Evolutionary conservation across 305 asterid species (phyloP), one percentile per base, ranked within the genome.

Genomic region (Rubia peregrina): DNA sequence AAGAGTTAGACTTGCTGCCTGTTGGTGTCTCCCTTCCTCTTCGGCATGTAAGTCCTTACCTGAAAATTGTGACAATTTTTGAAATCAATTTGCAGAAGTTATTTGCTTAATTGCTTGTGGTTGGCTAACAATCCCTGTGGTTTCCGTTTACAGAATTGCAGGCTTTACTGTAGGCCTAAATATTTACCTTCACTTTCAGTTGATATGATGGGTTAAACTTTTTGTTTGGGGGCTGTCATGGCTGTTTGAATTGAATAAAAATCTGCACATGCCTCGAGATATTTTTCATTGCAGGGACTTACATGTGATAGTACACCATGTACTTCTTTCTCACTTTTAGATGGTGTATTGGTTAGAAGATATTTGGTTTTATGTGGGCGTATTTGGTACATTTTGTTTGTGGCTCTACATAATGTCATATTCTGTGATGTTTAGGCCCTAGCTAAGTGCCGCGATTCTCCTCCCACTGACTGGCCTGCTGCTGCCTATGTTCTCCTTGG

Each of bases 401-500:
- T 61, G 66, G 61, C 61, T 49, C 56, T 44, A 71, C 71, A 7
- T 72, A 69, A 61, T 49, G 44, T 44, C 44, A 41, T 19, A 61
- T 76, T 63, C 43, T 69, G 67, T 77, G 70, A 42, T 74, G 59
- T 78, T 61, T 79, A 94, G 99, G 96, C 91, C 72, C 80, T 94
- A 78, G 95, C 89, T 77, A 94, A 81, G 79, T 91, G 98, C 80
- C 96, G 99, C 24, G 98, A 91, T 78, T 88, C 91, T 81, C 98
- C 99, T 72, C 99, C 99, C 40, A 79, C 81, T 63, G 86, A 91
- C 82, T 94, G 99, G 99, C 96, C 97, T 70, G 85, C 89, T 74
- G 91, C 97, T 65, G 99, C 97, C 65, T 94, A 94, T 82, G 88
- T 91, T 76, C 90, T 94, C 68, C 89, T 94, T 75, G 98, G 98